Conservation (phyloP, 2,329 filamentous ascomycete genomes). For the Aspergillus flavus region DNA sequence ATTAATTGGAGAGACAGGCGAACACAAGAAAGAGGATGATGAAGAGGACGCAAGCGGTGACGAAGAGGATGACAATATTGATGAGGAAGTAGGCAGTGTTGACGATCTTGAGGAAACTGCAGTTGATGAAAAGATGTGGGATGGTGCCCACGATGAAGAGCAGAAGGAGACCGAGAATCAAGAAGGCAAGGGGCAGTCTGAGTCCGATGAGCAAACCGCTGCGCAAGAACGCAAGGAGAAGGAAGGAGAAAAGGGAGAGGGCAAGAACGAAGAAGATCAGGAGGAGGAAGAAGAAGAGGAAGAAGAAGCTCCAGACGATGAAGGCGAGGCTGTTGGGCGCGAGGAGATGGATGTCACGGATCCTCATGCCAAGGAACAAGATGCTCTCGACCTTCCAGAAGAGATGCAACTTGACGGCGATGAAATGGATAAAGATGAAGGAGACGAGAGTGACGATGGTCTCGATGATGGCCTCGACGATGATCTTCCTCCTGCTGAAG, state of each 20-base stretch:
- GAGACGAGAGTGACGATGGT: slow-evolving; percentile 41
- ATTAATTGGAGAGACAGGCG: slow-evolving; percentile 80
- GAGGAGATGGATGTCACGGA: slow-evolving; percentile 68
- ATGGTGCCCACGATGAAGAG: slow-evolving; percentile 73
- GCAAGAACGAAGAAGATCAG: slow-evolving; percentile 29
- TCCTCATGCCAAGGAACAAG: slow-evolving; percentile 78
- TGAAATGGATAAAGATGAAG: slow-evolving; percentile 58
- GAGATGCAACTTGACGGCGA: slow-evolving; percentile 81
- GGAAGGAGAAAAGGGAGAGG: slow-evolving; percentile 48
- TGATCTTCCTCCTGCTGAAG: slow-evolving; percentile 46
- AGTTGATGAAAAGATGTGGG: slow-evolving; percentile 99
- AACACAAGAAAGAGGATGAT: slow-evolving; percentile 49
- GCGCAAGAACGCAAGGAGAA: slow-evolving; percentile 50
- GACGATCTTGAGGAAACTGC: slow-evolving; percentile 87
- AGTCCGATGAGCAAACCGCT: slow-evolving; percentile 61
- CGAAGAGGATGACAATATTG: slow-evolving; percentile 70
- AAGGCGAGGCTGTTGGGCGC: slow-evolving; percentile 64
- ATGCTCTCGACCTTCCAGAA: slow-evolving; percentile 81
- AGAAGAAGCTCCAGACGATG: slow-evolving; percentile 56
- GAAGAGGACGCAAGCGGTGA: slow-evolving; percentile 63
- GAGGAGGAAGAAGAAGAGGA: slow-evolving; percentile 59
- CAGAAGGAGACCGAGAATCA: slow-evolving; percentile 76
- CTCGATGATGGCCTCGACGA: slow-evolving; percentile 36
- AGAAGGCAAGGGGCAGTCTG: slow-evolving; percentile 53
- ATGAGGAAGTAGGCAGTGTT: slow-evolving; percentile 88